phyloP scores from a whole-genome alignment of 1,284 basidiomycete genomes.

The Moesziomyces aphidis region DNA sequence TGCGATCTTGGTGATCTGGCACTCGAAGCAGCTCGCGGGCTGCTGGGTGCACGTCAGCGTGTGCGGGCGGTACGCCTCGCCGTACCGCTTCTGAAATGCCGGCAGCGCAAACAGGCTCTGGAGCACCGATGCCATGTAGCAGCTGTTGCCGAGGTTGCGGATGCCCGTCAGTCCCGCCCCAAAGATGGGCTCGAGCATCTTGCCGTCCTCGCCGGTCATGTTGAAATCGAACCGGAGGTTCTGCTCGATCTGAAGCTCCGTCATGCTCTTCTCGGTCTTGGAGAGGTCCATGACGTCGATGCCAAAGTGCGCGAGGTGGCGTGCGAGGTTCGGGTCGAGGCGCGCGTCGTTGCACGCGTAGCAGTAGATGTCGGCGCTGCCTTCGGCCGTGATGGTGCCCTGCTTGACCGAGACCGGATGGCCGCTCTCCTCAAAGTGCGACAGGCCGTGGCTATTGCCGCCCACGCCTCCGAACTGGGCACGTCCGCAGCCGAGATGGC shows the following conservation, averaged over 20 bases:
- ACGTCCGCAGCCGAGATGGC: slow-evolving; percentile 92
- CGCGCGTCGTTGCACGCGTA: slow-evolving; percentile 91
- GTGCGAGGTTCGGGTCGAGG: slow-evolving; percentile 80
- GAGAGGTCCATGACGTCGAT: slow-evolving; percentile 85
- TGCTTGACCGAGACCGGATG: slow-evolving; percentile 93
- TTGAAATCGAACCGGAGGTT: slow-evolving; percentile 96
- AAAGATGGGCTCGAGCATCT: slow-evolving; percentile 86
- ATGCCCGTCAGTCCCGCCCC: slow-evolving; percentile 90
- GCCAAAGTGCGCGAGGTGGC: slow-evolving; percentile 84
- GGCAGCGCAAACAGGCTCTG: slow-evolving; percentile 87
- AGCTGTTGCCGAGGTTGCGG: slow-evolving; percentile 94
- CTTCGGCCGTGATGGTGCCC: slow-evolving; percentile 96
- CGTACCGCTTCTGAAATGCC: slow-evolving; percentile 81
- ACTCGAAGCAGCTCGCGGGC: slow-evolving; percentile 89
- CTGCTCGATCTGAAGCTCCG: slow-evolving; percentile 96
- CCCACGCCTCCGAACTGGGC: slow-evolving; percentile 85
- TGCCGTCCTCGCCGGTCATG: slow-evolving; percentile 88
- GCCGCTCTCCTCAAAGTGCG: slow-evolving; percentile 80
- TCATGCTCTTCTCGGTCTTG: slow-evolving; percentile 98
- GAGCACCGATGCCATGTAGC: slow-evolving; percentile 95
- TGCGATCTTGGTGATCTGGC: slow-evolving; percentile 91
- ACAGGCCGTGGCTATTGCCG: slow-evolving; percentile 90
- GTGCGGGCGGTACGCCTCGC: slow-evolving; percentile 74
- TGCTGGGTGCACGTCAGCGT: slow-evolving; percentile 76
- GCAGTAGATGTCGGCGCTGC: slow-evolving; percentile 92